These are phyloP conservation scores for Oropetium thomaeum DNA, from an alignment of 176 grass and related monocot species.

Conservation along the genomic window DNA sequence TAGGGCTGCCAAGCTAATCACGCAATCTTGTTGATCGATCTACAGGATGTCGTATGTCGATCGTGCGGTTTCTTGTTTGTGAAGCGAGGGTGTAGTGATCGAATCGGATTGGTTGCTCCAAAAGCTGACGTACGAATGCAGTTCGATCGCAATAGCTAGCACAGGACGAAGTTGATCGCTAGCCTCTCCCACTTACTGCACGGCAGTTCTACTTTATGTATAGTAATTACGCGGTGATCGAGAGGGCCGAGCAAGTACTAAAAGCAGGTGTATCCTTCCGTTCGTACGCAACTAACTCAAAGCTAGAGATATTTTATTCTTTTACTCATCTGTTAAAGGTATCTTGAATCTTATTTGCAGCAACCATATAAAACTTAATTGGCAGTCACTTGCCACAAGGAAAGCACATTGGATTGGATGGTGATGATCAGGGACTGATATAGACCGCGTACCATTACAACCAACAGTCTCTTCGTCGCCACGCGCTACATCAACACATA, in stretches of 20 bases:
- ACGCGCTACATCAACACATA: too few species aligned
- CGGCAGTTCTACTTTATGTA: not conserved
- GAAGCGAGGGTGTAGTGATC: not conserved
- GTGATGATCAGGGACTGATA: too few species aligned
- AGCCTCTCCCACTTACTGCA: not conserved
- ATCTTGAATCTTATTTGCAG: too few species aligned
- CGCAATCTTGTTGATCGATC: too few species aligned
- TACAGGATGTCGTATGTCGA: too few species aligned
- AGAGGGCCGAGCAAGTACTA: slow-evolving; percentile 12
- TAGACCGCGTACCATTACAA: too few species aligned
- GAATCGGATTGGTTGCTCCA: not conserved
- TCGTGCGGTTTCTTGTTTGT: not conserved
- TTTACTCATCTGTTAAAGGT: not conserved
- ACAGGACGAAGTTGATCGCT: slow-evolving; percentile 5
- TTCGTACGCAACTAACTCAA: not conserved
- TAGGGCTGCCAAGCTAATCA: not conserved
- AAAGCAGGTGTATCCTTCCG: not conserved
- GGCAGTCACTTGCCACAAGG: too few species aligned
- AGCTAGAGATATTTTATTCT: not conserved
- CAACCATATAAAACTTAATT: too few species aligned
- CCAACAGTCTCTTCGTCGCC: too few species aligned
- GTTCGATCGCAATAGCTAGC: not conserved
- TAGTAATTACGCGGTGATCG: not conserved
- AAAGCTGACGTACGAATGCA: not conserved
- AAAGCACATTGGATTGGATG: too few species aligned